Conservation (phyloP, 208 protist genomes). For the Leishmania tropica region DNA sequence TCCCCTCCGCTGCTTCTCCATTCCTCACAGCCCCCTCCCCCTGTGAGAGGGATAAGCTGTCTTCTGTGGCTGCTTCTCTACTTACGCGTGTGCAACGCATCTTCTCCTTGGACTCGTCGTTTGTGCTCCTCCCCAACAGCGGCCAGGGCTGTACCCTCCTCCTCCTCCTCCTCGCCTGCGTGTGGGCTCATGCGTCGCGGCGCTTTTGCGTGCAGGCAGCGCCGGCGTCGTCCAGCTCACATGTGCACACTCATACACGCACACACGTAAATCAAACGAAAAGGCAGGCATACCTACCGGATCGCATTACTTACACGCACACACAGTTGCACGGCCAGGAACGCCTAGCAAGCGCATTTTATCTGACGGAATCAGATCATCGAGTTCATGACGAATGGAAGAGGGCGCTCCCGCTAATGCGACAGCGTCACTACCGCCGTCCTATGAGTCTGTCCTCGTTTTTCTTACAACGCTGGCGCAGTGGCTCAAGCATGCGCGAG, state of each 20-base stretch:
- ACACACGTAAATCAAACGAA: neutral
- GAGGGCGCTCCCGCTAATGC: neutral
- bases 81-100: neutral
- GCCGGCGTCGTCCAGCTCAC: neutral
- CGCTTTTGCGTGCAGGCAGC: neutral
- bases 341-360: neutral
- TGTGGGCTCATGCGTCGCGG: neutral
- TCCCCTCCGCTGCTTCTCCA: too few species aligned
- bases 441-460: conserved; percentile 4
- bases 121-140: neutral
- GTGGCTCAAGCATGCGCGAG: conserved; percentile 7
- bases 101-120: neutral
- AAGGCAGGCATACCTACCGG: neutral
- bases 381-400: neutral
- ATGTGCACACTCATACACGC: neutral
- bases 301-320: neutral
- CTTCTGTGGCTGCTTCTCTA: neutral
- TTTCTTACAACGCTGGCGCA: conserved; percentile 2
- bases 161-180: neutral
- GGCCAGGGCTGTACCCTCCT: neutral
- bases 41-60: neutral
- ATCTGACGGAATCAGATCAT: neutral
- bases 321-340: neutral
- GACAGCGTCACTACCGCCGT: neutral
- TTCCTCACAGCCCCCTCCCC: too few species aligned